These are phyloP conservation scores for Sporothrix pallida DNA, from an alignment of 2,329 filamentous ascomycete genomes.

Conservation along the genomic window DNA sequence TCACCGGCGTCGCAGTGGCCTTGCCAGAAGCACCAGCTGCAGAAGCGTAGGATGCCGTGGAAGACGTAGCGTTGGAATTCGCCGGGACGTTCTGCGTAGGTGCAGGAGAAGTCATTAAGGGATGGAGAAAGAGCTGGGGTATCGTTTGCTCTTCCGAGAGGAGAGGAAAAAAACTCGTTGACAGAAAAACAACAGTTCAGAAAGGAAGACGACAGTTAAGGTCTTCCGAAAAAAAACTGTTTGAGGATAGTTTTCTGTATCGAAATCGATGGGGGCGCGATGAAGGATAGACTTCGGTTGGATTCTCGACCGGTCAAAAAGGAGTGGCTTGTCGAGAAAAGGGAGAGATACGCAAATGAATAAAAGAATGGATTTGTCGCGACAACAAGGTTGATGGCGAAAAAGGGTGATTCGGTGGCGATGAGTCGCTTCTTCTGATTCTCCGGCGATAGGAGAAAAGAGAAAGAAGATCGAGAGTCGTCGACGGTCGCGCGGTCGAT, in stretches of 20 bases:
- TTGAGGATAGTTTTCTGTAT: background rate
- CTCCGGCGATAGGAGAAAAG: conserved; percentile 17
- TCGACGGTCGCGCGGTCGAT: conserved; percentile 14
- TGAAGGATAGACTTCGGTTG: background rate
- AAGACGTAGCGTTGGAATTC: conserved; percentile 53
- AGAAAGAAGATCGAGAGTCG: conserved; percentile 12
- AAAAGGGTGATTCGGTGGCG: background rate
- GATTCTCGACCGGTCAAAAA: conserved; percentile 17
- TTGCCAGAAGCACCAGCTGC: conserved; percentile 69
- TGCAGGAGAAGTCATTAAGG: conserved; percentile 67
- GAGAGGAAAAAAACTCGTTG: background rate
- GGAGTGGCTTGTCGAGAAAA: conserved; percentile 10
- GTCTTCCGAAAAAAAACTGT: conserved; percentile 2
- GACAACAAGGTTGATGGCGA: conserved; percentile 12
- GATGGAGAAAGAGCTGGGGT: conserved; percentile 35
- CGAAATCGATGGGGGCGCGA: background rate
- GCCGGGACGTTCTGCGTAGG: conserved; percentile 55
- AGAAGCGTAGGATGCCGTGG: conserved; percentile 68
- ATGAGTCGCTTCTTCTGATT: conserved; percentile 7
- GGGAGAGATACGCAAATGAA: no score
- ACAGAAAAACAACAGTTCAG: background rate
- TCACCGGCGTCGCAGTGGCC: conserved; percentile 64
- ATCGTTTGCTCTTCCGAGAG: background rate
- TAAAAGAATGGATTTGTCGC: conserved; percentile 25
- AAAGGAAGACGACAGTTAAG: background rate